A percentile compares a stretch with the other conserved stretches of the same genome.
phyloP scores from a whole-genome alignment of 2,329 filamentous ascomycete species.

The Fusarium sp. region DNA sequence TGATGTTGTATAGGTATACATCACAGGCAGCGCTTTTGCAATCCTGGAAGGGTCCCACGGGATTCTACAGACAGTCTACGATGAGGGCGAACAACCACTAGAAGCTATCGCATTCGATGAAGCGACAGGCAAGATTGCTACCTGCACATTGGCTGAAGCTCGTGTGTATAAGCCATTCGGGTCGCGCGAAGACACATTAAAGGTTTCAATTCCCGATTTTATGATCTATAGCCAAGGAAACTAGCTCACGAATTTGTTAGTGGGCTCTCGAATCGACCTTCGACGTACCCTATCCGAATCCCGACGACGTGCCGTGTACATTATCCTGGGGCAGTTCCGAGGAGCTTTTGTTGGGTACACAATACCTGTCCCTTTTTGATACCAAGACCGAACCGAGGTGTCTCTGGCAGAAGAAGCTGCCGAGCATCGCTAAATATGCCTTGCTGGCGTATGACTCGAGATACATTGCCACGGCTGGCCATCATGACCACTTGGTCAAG shows the following conservation, averaged over 20 bases:
- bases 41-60: constrained; percentile 80
- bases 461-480: constrained; percentile 84
- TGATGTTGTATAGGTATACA: constrained; percentile 74
- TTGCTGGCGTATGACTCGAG: constrained; percentile 87
- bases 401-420: constrained; percentile 81
- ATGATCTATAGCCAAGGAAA: constrained; percentile 1
- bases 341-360: constrained; percentile 84
- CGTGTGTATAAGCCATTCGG: constrained; percentile 84
- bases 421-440: constrained; percentile 79
- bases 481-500: constrained; percentile 86
- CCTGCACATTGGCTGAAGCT: constrained; percentile 73
- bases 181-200: constrained; percentile 76
- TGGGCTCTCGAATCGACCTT: constrained; percentile 75
- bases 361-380: constrained; percentile 76
- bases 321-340: constrained; percentile 90
- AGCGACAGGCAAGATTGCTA: constrained; percentile 84
- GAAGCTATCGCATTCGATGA: constrained; percentile 86
- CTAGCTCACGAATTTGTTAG: constrained; percentile 54
- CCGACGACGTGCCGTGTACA: constrained; percentile 54
- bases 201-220: constrained; percentile 64
- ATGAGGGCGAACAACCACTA: constrained; percentile 77
- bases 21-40: constrained; percentile 88
- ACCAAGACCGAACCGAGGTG: constrained; percentile 62
- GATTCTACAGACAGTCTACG: constrained; percentile 91
- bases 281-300: constrained; percentile 52